Evolutionary conservation across 768 basidiomycete genomes (phyloP), one percentile per base, ranked within the genome.

Genomic region (Flagelloscypha sp.): DNA sequence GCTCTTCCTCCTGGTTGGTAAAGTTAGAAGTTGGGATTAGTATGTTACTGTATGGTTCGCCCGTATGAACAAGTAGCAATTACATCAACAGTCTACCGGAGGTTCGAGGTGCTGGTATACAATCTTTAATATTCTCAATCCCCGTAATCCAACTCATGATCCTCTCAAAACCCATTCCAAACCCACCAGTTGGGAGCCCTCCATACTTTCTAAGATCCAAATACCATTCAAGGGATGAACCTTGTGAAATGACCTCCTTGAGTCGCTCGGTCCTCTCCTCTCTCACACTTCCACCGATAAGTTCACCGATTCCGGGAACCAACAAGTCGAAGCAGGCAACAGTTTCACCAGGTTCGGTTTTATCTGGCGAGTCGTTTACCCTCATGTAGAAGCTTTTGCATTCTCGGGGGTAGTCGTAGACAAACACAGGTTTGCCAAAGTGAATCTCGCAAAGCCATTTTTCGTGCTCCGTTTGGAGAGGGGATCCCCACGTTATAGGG

Each of bases 361-460:
- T 23, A 11, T 13, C 29, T 4, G 30, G 18, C 28, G 55, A 52
- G 37, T 59, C 62, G 49, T 87, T 88, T 27, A 53, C 54, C 23
- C 86, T 77, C 95, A 98, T 97, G 61, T 99, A 99, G 63, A 98
- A 98, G 6, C 95, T 92, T 57, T 99, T 99, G 43, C 88, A 55
- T 2, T 53, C 33, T 4, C 66, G 57, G 2, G 95, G 94, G 53
- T 98, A 99, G 53, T 94, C 80, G 10, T 79, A 86, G 36, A 99
- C 81, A 54, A 98, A 97, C 2, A 93, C 72, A 2, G 95, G 94
- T 0, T 83, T 83, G 17, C 63, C 53, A 35, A 79, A 60, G 33
- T 82, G 56, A 11, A 58, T 54, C 37, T 84, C 81, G 1, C 89
- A 84, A 11, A 99, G 68, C 78, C 83, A 94, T 32, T 78, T 77